Conservation (phyloP, 1,284 basidiomycete genomes). For the Quambalaria eucalypti region DNA sequence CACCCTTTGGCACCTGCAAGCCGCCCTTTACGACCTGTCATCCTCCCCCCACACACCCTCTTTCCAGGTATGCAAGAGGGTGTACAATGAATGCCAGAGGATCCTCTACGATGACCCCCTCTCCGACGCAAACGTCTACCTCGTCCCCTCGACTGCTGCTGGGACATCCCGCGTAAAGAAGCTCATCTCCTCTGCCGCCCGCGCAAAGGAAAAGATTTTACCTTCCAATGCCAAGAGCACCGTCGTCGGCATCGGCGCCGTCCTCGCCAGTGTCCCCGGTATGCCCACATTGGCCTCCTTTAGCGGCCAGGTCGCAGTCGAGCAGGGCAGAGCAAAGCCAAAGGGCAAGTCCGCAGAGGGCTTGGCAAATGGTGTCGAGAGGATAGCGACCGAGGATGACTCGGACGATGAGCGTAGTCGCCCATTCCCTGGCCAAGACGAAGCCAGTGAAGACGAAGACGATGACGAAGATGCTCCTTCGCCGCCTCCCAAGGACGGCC, state of each 20-base stretch:
- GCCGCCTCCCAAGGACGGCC: not conserved
- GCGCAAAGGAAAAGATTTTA: constrained; percentile 14
- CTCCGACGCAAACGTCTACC: constrained; percentile 9
- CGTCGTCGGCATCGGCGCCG: constrained; percentile 73
- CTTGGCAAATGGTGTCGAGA: constrained; percentile 10
- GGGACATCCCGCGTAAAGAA: constrained; percentile 39
- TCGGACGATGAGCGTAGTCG: constrained; percentile 42
- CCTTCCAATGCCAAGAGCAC: constrained; percentile 54
- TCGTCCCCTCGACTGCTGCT: not conserved
- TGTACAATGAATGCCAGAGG: constrained; percentile 85
- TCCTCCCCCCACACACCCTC: constrained; percentile 59
- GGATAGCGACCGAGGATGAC: constrained; percentile 47
- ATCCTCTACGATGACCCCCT: constrained; percentile 81
- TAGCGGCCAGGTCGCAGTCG: constrained; percentile 74
- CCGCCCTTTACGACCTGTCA: constrained; percentile 38
- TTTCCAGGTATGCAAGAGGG: constrained; percentile 83
- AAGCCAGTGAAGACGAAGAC: constrained; percentile 15
- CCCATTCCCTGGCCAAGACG: constrained; percentile 5
- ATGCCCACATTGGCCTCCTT: constrained; percentile 66
- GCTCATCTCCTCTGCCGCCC: constrained; percentile 26
- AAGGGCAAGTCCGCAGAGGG: constrained; percentile 23
- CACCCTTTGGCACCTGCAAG: constrained; percentile 45
- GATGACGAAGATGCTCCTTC: constrained; percentile 6
- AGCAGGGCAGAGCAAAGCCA: constrained; percentile 63
- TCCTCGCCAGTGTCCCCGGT: constrained; percentile 67